Conservation (phyloP, 495 filamentous ascomycete species). For the Talaromyces thailandensis region DNA sequence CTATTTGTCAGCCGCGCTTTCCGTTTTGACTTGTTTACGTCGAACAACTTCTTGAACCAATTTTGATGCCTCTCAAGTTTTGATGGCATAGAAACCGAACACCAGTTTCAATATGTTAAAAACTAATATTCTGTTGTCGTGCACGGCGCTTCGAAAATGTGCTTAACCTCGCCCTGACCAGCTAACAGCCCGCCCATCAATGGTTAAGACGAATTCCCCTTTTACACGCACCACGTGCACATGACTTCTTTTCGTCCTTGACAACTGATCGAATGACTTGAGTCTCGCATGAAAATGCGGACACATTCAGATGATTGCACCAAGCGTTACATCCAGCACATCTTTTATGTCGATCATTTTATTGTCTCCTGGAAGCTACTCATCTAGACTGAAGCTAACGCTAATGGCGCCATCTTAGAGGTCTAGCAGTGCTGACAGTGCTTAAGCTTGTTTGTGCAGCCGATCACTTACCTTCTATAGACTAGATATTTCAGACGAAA, state of each 20-base stretch:
- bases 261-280: background rate
- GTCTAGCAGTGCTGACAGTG: background rate
- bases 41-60: background rate
- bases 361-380: background rate
- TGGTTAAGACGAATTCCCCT: background rate
- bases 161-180: background rate
- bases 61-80: background rate
- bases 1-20: background rate
- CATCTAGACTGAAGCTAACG: background rate
- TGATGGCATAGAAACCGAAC: background rate
- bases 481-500: background rate
- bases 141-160: background rate
- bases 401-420: conserved; percentile 2
- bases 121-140: background rate
- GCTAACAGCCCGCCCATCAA: background rate
- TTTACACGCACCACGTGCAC: background rate
- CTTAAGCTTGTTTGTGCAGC: background rate
- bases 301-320: conserved; percentile 1
- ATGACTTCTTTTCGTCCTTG: background rate
- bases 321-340: background rate
- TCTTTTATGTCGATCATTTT: background rate
- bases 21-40: background rate
- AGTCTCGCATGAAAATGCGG: background rate
- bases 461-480: background rate
- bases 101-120: background rate